Base-by-base conservation (phyloP, 2,329 filamentous ascomycete species). In the Clonostachys chloroleuca region DNA sequence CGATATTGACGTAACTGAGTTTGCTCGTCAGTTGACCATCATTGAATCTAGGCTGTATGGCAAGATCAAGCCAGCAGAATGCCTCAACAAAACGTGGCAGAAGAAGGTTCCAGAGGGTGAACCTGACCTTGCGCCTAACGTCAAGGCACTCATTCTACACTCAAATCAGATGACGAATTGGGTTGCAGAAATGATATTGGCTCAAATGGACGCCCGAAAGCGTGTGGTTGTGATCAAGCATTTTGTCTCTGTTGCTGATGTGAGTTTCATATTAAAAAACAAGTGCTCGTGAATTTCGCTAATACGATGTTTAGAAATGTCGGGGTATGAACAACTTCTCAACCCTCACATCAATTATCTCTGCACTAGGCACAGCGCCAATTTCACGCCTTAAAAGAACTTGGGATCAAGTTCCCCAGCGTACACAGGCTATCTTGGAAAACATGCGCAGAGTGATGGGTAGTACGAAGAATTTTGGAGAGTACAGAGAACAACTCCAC, bases 161-260 rank as follows among this genome's bases (percentile, higher is more conserved):
- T 97, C 94, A 1, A 99, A 99, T 61, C 92, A 97, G 66, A 84
- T 99, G 75, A 99, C 94, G 6, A 99, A 97, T 64, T 99, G 94
- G 94, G 94, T 97, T 44, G 94, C 94, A 33, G 92, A 97, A 67
- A 97, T 99, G 94, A 97, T 99, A 56, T 70, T 99, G 52, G 92
- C 87, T 1, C 94, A 99, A 67, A 81, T 86, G 58, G 94, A 99
- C 63, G 89, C 96, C 52, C 96, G 94, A 74, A 95, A 95, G 67
- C 83, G 94, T 57, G 92, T 97, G 24, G 88, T 95, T 34, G 94
- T 99, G 41, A 96, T 99, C 68, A 97, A 97, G 67, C 94, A 97
- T 66, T 99, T 97, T 70, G 91, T 99, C 50, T 83, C 89, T 36
- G 91, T 99, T 51, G 94, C 94, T 52, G 94, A 99, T 73, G 91